A percentile compares a stretch with the other conserved stretches of the same genome.
Evolutionary conservation across 1,139 yeast genomes (phyloP).

Genomic region (Tardiomyces digboiensis): DNA sequence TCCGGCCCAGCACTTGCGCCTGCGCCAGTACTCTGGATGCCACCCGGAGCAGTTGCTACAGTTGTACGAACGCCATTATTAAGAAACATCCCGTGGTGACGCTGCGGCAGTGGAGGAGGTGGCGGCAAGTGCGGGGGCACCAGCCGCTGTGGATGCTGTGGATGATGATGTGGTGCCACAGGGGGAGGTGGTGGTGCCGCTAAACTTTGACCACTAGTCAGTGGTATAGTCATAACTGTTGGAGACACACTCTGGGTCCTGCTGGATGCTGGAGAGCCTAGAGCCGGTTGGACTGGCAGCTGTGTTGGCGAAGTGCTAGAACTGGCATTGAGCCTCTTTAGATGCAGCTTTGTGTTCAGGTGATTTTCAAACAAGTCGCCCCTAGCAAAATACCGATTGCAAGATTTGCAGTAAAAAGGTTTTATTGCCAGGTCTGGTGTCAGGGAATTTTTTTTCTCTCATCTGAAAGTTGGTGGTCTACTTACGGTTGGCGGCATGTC

Average conservation of each 20-base stretch:
- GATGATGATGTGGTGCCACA: not conserved
- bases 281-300: not conserved
- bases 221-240: too few relatives aligned
- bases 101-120: not conserved
- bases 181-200: not conserved
- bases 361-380: slow-evolving; percentile 28
- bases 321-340: slow-evolving; percentile 10
- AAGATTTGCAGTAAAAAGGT: slow-evolving; percentile 23
- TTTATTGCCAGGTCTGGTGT: slow-evolving; percentile 21
- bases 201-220: not conserved
- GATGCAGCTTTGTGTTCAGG: slow-evolving; percentile 22
- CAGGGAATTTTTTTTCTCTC: not conserved
- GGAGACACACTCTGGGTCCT: not conserved
- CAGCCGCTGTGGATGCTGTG: not conserved
- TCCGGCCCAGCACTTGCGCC: slow-evolving; percentile 1
- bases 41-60: too few relatives aligned
- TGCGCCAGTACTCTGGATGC: not conserved
- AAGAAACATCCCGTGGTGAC: too few relatives aligned
- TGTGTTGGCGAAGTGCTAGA: not conserved
- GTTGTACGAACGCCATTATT: too few relatives aligned
- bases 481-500: slow-evolving; percentile 29
- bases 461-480: not conserved
- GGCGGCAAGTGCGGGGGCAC: not conserved
- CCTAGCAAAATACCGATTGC: slow-evolving; percentile 26
- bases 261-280: not conserved